Evolutionary conservation across 768 basidiomycete genomes (phyloP).

Genomic region (Phlebiopsis gigantea): DNA sequence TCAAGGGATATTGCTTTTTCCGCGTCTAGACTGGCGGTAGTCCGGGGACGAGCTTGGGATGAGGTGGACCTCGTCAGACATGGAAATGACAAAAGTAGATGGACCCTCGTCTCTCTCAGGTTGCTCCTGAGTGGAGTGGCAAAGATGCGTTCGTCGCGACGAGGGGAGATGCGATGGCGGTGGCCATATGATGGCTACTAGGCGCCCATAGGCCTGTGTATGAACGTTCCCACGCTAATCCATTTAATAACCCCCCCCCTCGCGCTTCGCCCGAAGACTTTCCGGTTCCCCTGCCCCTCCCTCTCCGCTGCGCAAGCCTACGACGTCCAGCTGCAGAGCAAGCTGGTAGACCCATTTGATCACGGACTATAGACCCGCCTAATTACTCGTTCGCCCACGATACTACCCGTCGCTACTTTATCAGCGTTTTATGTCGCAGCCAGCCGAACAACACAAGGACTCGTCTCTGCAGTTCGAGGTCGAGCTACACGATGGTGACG

Average conservation of each 20-base stretch:
- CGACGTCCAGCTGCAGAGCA: conserved; percentile 22
- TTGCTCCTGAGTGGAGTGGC: neutral
- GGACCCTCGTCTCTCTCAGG: neutral
- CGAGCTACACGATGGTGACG: conserved; percentile 16
- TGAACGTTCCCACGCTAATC: neutral
- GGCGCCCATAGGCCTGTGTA: conserved; percentile 1
- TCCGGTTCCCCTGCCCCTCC: neutral
- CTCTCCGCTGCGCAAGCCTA: neutral
- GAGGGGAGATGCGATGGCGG: neutral
- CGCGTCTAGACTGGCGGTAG: neutral
- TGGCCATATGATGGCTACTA: neutral
- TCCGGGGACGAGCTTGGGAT: neutral
- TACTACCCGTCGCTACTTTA: conserved; percentile 16
- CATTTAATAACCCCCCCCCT: neutral
- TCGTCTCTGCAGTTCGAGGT: conserved; percentile 18
- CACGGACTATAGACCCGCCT: conserved; percentile 5
- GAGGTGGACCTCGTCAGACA: neutral
- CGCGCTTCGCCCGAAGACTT: neutral
- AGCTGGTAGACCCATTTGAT: conserved; percentile 15
- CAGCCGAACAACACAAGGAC: conserved; percentile 16
- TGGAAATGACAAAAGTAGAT: neutral
- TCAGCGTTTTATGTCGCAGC: conserved; percentile 20
- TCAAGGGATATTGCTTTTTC: neutral
- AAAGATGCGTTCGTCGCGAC: neutral
- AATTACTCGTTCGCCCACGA: conserved; percentile 13